Percentiles rank a stretch among this genome's conserved stretches.
Evolutionary conservation across 2,329 filamentous ascomycete species (phyloP).

Genomic region (Microdochium trichocladiopsis): DNA sequence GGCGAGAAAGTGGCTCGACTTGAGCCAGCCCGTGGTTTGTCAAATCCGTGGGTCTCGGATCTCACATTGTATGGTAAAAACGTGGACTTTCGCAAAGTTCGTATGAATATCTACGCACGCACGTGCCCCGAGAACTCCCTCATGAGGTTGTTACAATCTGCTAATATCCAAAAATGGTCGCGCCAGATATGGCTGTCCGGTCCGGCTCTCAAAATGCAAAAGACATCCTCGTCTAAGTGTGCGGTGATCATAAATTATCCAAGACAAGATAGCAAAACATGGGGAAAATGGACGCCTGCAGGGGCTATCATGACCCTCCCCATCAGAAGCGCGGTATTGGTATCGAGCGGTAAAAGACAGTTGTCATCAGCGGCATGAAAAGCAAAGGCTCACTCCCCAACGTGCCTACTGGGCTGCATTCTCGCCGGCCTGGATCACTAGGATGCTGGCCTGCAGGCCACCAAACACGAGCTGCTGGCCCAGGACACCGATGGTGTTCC

Average conservation of each 20-base stretch:
- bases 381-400: neutral
- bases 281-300: neutral
- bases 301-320: neutral
- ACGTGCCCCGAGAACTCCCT: neutral
- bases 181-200: neutral
- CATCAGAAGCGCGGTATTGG: neutral
- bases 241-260: neutral
- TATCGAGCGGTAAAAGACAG: neutral
- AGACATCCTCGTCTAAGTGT: neutral
- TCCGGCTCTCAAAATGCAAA: neutral
- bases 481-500: conserved; percentile 48
- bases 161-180: neutral
- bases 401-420: no score
- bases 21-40: neutral
- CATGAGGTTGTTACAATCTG: neutral
- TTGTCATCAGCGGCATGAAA: neutral
- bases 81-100: no score
- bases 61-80: neutral
- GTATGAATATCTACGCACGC: no score
- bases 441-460: conserved; percentile 57
- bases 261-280: neutral
- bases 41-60: neutral
- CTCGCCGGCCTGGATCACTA: conserved; percentile 66
- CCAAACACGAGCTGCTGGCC: conserved; percentile 52
- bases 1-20: neutral